Evolutionary conservation across 768 basidiomycete genomes (phyloP), one percentile per base, ranked within the genome.

Genomic region (Suillus americanus): DNA sequence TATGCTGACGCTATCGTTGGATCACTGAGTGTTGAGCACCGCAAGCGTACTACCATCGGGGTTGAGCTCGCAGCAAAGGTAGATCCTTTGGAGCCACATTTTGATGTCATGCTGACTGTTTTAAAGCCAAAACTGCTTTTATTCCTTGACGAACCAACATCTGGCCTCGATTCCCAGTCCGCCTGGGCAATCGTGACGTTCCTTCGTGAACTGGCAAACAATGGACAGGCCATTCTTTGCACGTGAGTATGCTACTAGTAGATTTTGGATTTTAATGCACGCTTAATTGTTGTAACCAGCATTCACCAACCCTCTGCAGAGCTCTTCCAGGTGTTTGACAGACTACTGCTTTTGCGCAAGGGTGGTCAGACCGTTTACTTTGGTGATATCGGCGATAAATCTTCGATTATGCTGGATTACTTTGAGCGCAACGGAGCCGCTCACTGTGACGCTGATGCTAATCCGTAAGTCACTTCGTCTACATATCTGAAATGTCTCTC

Each of bases 341-440:
- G 84, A 7, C 68, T 87, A 1, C 68, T 86, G 10, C 74, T 85
- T n/a, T 77, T 86, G 7, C 79, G 81, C 28, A 76, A 78, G 28
- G 85, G 86, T n/a, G 86, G 86, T 53, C 77, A 89, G 68, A 88
- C 82, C 3, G 89, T 89, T 8, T 92, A 90, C 75, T 90, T 89
- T 67, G 89, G 90, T 9, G 75, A 77, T 45, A 65, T 74, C 2
- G 73, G 73, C 0, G 66, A 72, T 61, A 63, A 23, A 56, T 75
- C 74, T 0, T 66, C 50, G 43, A 66, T 57, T 1, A 50, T 74
- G 60, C 65, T 72, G 33, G 51, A 63, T 8, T 75, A 74, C 37
- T 74, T 74, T 30, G 45, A 74, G 50, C 64, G 60, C 30, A 67
- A 72, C 20, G 72, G 70, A 3, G 74, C 72, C 0, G n/a, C 63